A percentile compares a stretch with the other conserved stretches of the same genome.
Conservation (phyloP, 768 basidiomycete genomes). For the Mycena maculata region DNA sequence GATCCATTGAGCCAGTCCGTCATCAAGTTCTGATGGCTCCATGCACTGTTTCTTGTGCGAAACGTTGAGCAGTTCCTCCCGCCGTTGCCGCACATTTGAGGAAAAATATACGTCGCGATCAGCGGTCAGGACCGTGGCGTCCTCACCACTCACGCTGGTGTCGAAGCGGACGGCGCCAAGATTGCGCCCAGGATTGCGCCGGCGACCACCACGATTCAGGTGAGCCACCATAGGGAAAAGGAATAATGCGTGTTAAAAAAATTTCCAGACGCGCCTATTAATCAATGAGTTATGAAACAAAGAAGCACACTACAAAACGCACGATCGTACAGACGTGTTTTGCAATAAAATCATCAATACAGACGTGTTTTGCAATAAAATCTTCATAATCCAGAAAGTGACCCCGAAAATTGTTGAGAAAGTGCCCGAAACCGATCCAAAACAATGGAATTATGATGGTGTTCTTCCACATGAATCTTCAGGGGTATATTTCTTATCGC, state of each 20-base stretch:
- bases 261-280: too few relatives aligned
- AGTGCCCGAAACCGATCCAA: too few relatives aligned
- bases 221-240: background rate
- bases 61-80: background rate
- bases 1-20: background rate
- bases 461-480: too few relatives aligned
- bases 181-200: background rate
- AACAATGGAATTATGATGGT: too few relatives aligned
- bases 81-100: background rate
- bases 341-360: too few relatives aligned
- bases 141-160: background rate
- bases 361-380: too few relatives aligned
- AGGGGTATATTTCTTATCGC: too few relatives aligned
- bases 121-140: background rate
- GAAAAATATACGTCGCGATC: conserved; percentile 4
- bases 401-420: too few relatives aligned
- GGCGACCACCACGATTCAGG: background rate
- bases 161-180: background rate
- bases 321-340: too few relatives aligned
- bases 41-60: background rate
- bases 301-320: too few relatives aligned
- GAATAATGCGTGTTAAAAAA: background rate
- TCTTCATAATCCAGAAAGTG: too few relatives aligned
- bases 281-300: too few relatives aligned
- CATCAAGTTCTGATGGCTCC: background rate